Evolutionary conservation across 202 grass and related monocot genomes (phyloP).

Genomic region (Setaria italica): DNA sequence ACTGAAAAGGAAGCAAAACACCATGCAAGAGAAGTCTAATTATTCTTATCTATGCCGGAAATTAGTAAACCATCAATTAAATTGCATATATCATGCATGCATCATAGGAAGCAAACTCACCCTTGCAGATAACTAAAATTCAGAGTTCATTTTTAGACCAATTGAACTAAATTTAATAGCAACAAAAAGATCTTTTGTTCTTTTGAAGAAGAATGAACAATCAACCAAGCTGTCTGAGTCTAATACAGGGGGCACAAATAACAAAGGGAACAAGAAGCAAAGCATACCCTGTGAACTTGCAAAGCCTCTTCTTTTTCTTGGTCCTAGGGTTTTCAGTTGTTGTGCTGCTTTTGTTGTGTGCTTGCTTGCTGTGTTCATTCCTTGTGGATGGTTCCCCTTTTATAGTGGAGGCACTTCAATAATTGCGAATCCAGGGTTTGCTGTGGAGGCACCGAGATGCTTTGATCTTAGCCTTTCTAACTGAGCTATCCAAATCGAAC

Average conservation of each 20-base stretch:
- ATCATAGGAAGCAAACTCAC: not conserved
- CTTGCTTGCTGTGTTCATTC: conserved; percentile 53
- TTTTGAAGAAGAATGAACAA: conserved; percentile 33
- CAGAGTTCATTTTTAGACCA: not conserved
- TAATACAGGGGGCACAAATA: conserved; percentile 16
- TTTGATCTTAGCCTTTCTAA: conserved; percentile 55
- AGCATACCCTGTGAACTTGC: conserved; percentile 56
- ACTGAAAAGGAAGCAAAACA: not conserved
- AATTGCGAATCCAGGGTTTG: conserved; percentile 63
- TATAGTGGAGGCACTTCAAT: conserved; percentile 78
- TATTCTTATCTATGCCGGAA: not conserved
- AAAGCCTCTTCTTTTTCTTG: conserved; percentile 46
- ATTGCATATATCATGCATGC: not conserved
- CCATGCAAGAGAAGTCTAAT: not conserved
- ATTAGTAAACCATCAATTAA: conserved; percentile 13
- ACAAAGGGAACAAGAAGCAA: conserved; percentile 42
- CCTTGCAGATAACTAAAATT: not conserved
- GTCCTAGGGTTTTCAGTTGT: conserved; percentile 45
- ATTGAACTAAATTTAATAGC: conserved; percentile 30
- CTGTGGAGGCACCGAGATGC: conserved; percentile 59
- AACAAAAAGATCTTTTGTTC: conserved; percentile 1
- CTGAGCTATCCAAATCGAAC: conserved; percentile 60
- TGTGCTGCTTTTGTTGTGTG: conserved; percentile 51
- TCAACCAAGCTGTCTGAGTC: conserved; percentile 19
- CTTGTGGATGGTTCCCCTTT: conserved; percentile 62